Percentiles rank a stretch among this genome's conserved stretches.
These are phyloP conservation scores for Hypoxylon rubiginosum DNA, from an alignment of 2,329 filamentous ascomycete genomes.

Conservation along the genomic window DNA sequence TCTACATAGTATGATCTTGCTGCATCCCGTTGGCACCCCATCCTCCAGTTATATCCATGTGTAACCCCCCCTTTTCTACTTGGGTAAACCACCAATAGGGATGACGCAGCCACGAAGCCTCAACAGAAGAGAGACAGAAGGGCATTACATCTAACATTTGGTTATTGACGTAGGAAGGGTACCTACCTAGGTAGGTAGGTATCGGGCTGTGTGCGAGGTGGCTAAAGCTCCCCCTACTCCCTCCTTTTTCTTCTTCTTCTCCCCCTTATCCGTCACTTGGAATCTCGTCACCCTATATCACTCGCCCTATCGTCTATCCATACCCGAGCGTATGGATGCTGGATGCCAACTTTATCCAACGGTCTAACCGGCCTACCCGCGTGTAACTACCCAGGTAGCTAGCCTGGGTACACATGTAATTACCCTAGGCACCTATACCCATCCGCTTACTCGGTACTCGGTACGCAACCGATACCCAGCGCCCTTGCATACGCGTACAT, in stretches of 20 bases:
- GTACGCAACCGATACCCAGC: background rate
- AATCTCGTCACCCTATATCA: no score
- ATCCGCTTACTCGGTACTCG: background rate
- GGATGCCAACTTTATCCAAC: conserved; percentile 5
- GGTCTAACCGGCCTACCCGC: conserved; percentile 1
- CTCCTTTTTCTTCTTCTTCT: background rate
- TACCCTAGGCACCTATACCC: background rate
- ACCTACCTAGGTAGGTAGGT: no score
- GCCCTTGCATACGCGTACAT: conserved; percentile 26
- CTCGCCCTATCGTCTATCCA: no score
- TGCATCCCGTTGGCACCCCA: conserved; percentile 10
- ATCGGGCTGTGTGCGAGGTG: background rate
- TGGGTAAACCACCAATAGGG: background rate
- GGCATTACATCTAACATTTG: no score
- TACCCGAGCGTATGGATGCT: no score
- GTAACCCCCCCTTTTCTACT: conserved; percentile 7
- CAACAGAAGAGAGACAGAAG: background rate
- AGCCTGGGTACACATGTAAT: background rate
- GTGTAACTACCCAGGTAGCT: background rate
- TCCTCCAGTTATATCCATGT: conserved; percentile 18
- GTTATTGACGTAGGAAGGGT: no score
- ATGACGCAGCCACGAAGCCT: background rate
- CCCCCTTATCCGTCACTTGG: background rate
- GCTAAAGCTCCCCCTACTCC: background rate
- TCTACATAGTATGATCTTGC: conserved; percentile 29